phyloP scores from a whole-genome alignment of 345 rosid genomes.

The Cardamine occulta region DNA sequence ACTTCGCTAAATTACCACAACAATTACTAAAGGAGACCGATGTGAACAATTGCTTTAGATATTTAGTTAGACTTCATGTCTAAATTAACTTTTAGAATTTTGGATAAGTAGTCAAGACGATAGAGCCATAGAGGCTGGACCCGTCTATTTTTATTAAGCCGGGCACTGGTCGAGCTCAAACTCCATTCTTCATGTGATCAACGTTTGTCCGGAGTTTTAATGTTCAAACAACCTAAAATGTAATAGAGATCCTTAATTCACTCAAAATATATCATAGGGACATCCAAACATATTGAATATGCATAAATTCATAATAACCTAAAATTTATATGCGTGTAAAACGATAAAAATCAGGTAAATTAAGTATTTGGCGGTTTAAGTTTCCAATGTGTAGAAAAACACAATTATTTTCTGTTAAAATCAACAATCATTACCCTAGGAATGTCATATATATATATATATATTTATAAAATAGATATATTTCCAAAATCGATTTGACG shows the following conservation, averaged over 20 bases:
- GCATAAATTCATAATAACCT: not conserved
- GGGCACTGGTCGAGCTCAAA: not conserved
- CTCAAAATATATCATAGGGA: not conserved
- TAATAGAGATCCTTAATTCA: not conserved
- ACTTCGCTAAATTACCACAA: not conserved
- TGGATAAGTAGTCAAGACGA: not conserved
- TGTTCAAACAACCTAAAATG: not conserved
- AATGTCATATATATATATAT: not conserved
- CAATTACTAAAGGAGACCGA: not conserved
- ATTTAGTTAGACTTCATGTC: not conserved
- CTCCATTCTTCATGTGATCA: not conserved
- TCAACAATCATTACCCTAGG: not conserved
- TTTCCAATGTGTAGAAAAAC: not conserved
- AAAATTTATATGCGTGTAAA: not conserved
- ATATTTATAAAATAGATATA: too few relatives aligned
- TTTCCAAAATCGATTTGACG: conserved; percentile 35
- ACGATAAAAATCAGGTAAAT: not conserved
- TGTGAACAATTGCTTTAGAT: not conserved
- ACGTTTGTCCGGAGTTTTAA: not conserved
- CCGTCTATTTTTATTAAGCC: not conserved
- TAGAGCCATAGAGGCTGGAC: too few relatives aligned
- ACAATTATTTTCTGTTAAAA: not conserved
- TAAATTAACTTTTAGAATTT: too few relatives aligned
- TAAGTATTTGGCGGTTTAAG: not conserved
- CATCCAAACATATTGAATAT: not conserved